Conservation (phyloP, 495 filamentous ascomycete genomes). For the Tuber indicum region DNA sequence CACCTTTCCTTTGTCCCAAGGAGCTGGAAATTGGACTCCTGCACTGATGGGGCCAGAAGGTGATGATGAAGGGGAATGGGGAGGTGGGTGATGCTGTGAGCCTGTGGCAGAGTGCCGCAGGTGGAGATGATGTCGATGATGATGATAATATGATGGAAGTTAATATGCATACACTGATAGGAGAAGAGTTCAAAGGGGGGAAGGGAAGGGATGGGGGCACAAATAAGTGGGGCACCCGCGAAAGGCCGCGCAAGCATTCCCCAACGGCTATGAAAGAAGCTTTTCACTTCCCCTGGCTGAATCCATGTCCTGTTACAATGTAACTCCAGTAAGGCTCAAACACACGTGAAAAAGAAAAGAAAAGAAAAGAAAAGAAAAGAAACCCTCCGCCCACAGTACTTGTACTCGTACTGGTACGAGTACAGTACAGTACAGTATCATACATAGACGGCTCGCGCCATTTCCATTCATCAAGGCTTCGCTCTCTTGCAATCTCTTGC, state of each 20-base stretch:
- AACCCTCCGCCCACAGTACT: background rate
- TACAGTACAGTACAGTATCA: too few relatives aligned
- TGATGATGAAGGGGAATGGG: background rate
- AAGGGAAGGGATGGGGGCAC: background rate
- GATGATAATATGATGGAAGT: background rate
- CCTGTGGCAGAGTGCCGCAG: background rate
- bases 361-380: background rate
- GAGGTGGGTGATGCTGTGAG: background rate
- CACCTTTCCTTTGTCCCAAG: background rate
- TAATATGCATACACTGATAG: background rate
- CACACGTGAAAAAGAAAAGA: background rate
- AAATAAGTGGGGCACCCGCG: background rate
- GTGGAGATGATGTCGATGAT: background rate
- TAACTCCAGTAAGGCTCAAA: background rate
- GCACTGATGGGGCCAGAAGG: background rate
- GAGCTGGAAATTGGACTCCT: background rate
- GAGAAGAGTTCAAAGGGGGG: background rate
- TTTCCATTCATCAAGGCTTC: background rate
- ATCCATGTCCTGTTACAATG: background rate
- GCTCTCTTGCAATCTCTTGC: background rate
- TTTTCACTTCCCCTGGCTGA: background rate
- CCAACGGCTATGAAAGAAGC: constrained; percentile 3
- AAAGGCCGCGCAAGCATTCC: constrained; percentile 3
- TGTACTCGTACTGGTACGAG: too few relatives aligned
- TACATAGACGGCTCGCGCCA: background rate